These are phyloP conservation scores for Mikania micrantha DNA, from an alignment of 129 eudicot genomes.

Conservation along the genomic window DNA sequence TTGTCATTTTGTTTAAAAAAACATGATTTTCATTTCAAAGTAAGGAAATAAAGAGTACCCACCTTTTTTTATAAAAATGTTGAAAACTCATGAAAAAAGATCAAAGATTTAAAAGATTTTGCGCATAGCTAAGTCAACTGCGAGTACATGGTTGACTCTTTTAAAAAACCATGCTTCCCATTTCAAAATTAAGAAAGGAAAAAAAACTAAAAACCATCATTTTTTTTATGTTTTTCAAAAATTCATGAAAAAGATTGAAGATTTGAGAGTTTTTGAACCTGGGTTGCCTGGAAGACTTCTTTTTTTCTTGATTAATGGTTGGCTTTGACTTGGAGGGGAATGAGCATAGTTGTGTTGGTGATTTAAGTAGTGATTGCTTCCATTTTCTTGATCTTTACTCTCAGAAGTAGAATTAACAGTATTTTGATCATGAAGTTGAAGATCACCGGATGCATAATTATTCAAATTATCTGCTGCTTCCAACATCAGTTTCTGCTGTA, in stretches of 20 bases:
- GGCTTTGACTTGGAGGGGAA: constrained; percentile 34
- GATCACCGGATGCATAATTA: constrained; percentile 39
- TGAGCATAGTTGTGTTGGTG: constrained; percentile 26
- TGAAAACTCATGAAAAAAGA: constrained; percentile 2
- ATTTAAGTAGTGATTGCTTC: constrained; percentile 22
- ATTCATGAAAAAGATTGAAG: not conserved
- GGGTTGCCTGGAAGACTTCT: constrained; percentile 76
- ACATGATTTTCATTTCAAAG: not conserved
- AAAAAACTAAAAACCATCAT: not conserved
- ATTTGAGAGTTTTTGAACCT: constrained; percentile 32
- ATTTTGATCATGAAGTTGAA: constrained; percentile 30
- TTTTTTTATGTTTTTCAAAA: not conserved
- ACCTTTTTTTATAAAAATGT: not conserved
- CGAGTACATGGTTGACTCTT: constrained; percentile 11
- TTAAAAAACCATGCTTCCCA: not conserved
- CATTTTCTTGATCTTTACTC: constrained; percentile 30
- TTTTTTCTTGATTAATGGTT: constrained; percentile 47
- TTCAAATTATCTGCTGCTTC: constrained; percentile 63
- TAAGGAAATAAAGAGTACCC: not conserved
- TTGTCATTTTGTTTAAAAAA: too few relatives aligned
- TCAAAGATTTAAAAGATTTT: not conserved
- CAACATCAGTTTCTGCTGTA: constrained; percentile 27
- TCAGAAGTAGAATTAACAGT: constrained; percentile 37
- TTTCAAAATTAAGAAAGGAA: not conserved
- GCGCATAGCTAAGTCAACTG: constrained; percentile 13